These are phyloP conservation scores for Tremellales sp. DNA, from an alignment of 1,284 basidiomycete genomes.

Conservation along the genomic window DNA sequence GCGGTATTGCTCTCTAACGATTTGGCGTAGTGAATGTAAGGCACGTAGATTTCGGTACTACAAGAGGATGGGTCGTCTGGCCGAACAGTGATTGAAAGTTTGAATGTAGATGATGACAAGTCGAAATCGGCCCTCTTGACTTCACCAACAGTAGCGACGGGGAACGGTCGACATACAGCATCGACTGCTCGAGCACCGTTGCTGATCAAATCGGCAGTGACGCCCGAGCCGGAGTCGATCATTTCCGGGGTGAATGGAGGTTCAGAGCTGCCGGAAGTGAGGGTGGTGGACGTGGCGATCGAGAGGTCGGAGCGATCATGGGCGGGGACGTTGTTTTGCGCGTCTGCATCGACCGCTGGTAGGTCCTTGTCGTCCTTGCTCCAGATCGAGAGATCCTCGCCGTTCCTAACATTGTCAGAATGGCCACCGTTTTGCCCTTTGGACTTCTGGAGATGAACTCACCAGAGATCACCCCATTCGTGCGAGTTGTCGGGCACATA, in stretches of 20 bases:
- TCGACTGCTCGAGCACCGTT: constrained; percentile 75
- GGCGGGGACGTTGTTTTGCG: not conserved
- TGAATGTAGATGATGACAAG: constrained; percentile 64
- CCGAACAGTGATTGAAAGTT: constrained; percentile 60
- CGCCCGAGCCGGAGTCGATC: constrained; percentile 28
- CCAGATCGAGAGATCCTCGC: constrained; percentile 92
- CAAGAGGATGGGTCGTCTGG: constrained; percentile 50
- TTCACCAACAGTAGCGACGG: constrained; percentile 66
- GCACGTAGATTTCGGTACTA: constrained; percentile 80
- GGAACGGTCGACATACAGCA: constrained; percentile 79
- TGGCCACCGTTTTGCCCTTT: constrained; percentile 4
- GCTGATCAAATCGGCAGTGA: constrained; percentile 64
- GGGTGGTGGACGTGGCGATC: constrained; percentile 25
- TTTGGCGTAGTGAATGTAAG: constrained; percentile 79
- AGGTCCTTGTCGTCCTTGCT: constrained; percentile 61
- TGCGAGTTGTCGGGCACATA: constrained; percentile 74
- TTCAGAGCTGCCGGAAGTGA: constrained; percentile 4
- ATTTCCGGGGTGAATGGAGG: constrained; percentile 31
- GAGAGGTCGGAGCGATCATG: constrained; percentile 1
- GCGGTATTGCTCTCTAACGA: constrained; percentile 26
- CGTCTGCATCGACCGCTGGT: not conserved
- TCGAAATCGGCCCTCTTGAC: constrained; percentile 69
- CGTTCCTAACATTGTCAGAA: no score
- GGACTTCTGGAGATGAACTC: constrained; percentile 6
- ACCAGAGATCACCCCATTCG: constrained; percentile 86